Evolutionary conservation across 2,329 filamentous ascomycete genomes (phyloP).

Genomic region (Periconia digitata): DNA sequence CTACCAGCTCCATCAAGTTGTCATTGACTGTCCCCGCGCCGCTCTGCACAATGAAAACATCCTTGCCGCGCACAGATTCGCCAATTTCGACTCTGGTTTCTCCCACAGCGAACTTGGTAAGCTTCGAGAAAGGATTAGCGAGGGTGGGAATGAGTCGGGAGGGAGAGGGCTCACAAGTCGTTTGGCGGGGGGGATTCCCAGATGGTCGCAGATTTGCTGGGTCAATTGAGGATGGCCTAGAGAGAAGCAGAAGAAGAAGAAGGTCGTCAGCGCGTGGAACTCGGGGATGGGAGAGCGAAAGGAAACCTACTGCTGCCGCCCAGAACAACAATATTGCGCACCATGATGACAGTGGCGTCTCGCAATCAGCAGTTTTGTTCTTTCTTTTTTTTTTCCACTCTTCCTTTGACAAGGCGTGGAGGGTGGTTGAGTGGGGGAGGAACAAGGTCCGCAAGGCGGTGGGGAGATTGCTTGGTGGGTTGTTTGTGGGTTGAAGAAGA

Average conservation of each 20-base stretch:
- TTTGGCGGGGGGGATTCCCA: constrained; percentile 83
- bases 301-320: constrained; percentile 71
- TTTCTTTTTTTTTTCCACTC: no score
- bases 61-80: constrained; percentile 95
- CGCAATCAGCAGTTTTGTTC: constrained; percentile 11
- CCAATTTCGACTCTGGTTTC: constrained; percentile 95
- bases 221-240: constrained; percentile 13
- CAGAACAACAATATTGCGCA: constrained; percentile 91
- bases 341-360: constrained; percentile 62
- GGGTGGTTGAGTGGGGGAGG: constrained; percentile 1
- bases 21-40: constrained; percentile 93
- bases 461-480: no score
- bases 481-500: no score
- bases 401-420: background rate
- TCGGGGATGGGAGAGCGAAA: background rate
- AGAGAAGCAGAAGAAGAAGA: background rate
- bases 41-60: constrained; percentile 95
- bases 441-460: constrained; percentile 9
- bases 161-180: constrained; percentile 54
- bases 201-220: constrained; percentile 75
- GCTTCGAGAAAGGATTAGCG: constrained; percentile 28
- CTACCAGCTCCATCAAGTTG: constrained; percentile 75
- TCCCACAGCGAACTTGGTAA: constrained; percentile 91
- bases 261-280: constrained; percentile 3
- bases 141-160: background rate